These are phyloP conservation scores for Hanseniaspora occidentalis DNA, from an alignment of 805 yeast species.

Conservation along the genomic window DNA sequence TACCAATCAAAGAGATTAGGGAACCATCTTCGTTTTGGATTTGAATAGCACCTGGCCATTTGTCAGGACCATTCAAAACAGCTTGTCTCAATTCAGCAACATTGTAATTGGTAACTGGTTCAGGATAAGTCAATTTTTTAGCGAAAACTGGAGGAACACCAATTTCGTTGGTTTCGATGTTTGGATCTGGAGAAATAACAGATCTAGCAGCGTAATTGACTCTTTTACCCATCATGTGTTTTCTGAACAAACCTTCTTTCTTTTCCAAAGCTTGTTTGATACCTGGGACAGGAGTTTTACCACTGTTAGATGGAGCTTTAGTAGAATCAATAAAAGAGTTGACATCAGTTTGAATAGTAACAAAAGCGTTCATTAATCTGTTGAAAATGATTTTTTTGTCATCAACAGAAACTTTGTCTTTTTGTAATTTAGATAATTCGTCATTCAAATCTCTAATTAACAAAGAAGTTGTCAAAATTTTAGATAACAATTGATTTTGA, in stretches of 20 bases:
- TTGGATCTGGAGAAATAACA: conserved; percentile 98
- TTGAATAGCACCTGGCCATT: conserved; percentile 98
- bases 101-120: conserved; percentile 90
- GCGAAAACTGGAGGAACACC: conserved; percentile 99
- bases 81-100: conserved; percentile 86
- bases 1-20: conserved; percentile 66
- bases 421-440: conserved; percentile 51
- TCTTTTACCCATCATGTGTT: conserved; percentile 99
- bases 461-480: conserved; percentile 66
- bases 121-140: conserved; percentile 88
- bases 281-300: conserved; percentile 74
- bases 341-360: conserved; percentile 87
- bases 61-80: conserved; percentile 93
- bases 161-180: conserved; percentile 92
- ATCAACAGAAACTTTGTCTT: conserved; percentile 48
- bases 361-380: conserved; percentile 91
- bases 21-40: conserved; percentile 93
- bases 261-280: conserved; percentile 94
- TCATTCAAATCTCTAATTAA: conserved; percentile 83
- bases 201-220: conserved; percentile 98
- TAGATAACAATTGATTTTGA: conserved; percentile 78
- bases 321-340: conserved; percentile 88
- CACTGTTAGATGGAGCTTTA: conserved; percentile 63
- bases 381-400: conserved; percentile 71
- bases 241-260: conserved; percentile 96